phyloP scores from a whole-genome alignment of 1,284 basidiomycete genomes.

The Malassezia nana region DNA sequence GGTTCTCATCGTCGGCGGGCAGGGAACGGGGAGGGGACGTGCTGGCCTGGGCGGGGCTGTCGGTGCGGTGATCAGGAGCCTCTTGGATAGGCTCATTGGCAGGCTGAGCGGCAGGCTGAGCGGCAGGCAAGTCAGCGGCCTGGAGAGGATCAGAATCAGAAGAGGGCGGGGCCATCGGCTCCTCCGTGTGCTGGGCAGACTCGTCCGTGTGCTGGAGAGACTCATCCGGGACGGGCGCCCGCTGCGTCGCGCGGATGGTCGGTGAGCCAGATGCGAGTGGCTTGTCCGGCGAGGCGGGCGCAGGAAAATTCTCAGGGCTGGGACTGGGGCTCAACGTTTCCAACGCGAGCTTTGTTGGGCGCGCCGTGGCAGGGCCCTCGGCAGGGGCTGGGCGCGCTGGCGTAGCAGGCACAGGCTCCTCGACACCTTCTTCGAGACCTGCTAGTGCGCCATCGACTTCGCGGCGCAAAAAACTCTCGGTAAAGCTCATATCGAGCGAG shows the following conservation, averaged over 20 bases:
- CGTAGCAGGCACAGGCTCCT: constrained; percentile 6
- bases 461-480: constrained; percentile 35
- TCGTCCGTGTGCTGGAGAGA: background rate
- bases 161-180: too few relatives aligned
- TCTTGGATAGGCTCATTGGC: too few relatives aligned
- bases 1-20: background rate
- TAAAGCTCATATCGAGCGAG: constrained; percentile 32
- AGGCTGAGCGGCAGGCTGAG: too few relatives aligned
- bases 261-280: background rate
- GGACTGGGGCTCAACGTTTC: constrained; percentile 18
- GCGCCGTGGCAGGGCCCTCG: background rate
- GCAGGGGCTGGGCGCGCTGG: constrained; percentile 11
- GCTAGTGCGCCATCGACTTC: constrained; percentile 31
- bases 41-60: too few relatives aligned
- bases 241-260: background rate
- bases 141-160: too few relatives aligned
- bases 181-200: background rate
- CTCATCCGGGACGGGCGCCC: background rate
- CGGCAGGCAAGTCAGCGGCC: too few relatives aligned
- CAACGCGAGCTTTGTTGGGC: constrained; percentile 3
- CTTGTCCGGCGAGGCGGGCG: background rate
- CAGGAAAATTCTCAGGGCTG: too few relatives aligned
- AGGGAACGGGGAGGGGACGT: background rate
- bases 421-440: constrained; percentile 17
- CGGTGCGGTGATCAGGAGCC: too few relatives aligned